Percentiles rank a stretch among this genome's conserved stretches.
Evolutionary conservation across 148 eudicot species (phyloP).

Genomic region (Fagopyrum homotropicum): DNA sequence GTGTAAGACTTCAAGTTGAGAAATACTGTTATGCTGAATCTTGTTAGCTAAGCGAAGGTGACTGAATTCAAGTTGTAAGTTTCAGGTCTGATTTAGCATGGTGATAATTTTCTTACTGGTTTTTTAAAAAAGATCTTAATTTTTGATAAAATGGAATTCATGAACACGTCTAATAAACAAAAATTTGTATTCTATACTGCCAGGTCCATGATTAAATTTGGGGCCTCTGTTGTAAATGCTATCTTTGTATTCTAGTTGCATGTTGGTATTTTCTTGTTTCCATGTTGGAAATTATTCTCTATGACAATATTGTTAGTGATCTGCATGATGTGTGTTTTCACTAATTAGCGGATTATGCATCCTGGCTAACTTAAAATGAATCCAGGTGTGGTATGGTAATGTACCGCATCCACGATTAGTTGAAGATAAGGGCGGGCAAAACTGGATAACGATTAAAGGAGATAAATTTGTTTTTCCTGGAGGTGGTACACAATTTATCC

Average conservation of each 20-base stretch:
- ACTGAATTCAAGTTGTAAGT: neutral
- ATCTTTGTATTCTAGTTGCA: neutral
- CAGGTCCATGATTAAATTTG: neutral
- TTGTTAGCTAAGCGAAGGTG: neutral
- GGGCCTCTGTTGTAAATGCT: neutral
- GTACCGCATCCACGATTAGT: constrained; percentile 55
- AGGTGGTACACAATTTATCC: constrained; percentile 55
- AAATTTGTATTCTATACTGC: neutral
- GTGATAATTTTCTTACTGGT: neutral
- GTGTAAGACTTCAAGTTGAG: neutral
- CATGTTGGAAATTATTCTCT: neutral
- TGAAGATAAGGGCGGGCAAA: constrained; percentile 60
- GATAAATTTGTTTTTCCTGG: constrained; percentile 63
- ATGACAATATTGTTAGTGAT: neutral
- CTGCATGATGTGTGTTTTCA: neutral
- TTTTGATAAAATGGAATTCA: neutral
- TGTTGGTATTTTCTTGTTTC: neutral
- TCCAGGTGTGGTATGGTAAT: constrained; percentile 66
- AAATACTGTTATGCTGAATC: neutral
- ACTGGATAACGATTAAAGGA: constrained; percentile 46
- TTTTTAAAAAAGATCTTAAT: neutral
- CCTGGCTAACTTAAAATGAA: neutral
- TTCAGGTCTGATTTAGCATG: neutral
- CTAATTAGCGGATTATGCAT: neutral
- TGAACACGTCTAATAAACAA: neutral